A percentile compares a stretch with the other conserved stretches of the same genome.
Evolutionary conservation across 1,139 yeast species (phyloP).

Genomic region (Hemisphaericaspora subhashii): DNA sequence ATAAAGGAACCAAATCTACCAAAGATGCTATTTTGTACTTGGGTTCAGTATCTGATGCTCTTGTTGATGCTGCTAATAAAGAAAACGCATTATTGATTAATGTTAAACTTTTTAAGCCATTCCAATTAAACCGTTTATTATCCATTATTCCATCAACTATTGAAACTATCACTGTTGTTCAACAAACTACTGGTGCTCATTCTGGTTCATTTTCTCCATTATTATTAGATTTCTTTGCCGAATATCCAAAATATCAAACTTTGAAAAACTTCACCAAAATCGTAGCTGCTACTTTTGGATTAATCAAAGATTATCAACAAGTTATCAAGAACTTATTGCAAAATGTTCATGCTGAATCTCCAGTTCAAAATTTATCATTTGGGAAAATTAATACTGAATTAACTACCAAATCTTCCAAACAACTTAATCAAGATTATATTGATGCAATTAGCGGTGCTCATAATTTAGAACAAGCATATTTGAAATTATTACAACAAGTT

Average conservation of each 20-base stretch:
- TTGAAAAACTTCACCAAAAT: conserved; percentile 50
- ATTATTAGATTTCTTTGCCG: conserved; percentile 73
- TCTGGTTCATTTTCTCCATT: conserved; percentile 57
- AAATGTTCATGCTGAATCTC: conserved; percentile 53
- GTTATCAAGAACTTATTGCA: conserved; percentile 51
- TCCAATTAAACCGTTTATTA: conserved; percentile 53
- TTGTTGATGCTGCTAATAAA: conserved; percentile 42
- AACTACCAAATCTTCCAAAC: conserved; percentile 30
- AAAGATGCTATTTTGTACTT: conserved; percentile 57
- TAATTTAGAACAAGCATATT: conserved; percentile 73
- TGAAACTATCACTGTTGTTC: conserved; percentile 61
- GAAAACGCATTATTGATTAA: conserved; percentile 51
- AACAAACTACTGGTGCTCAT: conserved; percentile 53
- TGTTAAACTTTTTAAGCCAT: conserved; percentile 72
- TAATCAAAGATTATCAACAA: conserved; percentile 43
- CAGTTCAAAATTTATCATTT: conserved; percentile 62
- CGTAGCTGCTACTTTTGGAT: conserved; percentile 61
- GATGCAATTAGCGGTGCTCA: conserved; percentile 46
- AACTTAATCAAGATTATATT: conserved; percentile 23
- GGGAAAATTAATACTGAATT: conserved; percentile 46
- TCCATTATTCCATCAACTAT: conserved; percentile 55
- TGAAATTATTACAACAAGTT: conserved; percentile 71
- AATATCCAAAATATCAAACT: conserved; percentile 48
- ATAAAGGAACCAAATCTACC: conserved; percentile 32
- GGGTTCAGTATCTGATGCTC: conserved; percentile 54